These are phyloP conservation scores for Knoxia roxburghii DNA, from an alignment of 257 asterid species.

Conservation along the genomic window DNA sequence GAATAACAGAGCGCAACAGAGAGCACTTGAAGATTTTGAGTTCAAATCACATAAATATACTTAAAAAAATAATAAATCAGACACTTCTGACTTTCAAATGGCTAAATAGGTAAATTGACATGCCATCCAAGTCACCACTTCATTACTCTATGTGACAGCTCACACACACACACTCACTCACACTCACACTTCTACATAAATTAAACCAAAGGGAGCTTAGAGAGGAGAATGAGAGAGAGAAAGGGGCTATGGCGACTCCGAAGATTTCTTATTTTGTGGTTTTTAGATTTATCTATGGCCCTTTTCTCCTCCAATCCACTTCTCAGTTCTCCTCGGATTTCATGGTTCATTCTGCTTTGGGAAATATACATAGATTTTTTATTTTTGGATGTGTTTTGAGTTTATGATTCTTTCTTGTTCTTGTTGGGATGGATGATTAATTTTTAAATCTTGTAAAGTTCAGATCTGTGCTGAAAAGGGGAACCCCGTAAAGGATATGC, in stretches of 20 bases:
- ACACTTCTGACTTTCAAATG: slow-evolving; percentile 1
- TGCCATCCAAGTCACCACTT: neutral
- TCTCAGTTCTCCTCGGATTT: neutral
- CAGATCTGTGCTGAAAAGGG: slow-evolving; percentile 8
- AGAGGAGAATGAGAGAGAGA: neutral
- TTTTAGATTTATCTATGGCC: neutral
- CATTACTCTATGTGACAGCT: neutral
- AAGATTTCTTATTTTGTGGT: neutral
- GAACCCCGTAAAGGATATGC: neutral
- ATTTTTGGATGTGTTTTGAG: neutral
- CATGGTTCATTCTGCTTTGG: neutral
- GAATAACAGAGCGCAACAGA: too few species aligned
- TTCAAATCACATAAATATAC: too few species aligned
- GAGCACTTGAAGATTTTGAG: too few species aligned
- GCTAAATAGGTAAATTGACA: slow-evolving; percentile 1
- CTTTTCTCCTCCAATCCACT: neutral
- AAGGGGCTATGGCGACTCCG: neutral
- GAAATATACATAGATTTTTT: neutral
- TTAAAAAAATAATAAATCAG: too few species aligned
- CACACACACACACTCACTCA: slow-evolving; percentile 8
- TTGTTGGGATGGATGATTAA: neutral
- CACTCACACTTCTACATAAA: slow-evolving; percentile 2
- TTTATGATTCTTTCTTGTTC: neutral
- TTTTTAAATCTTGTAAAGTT: neutral
- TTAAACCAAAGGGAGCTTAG: neutral